Evolutionary conservation across 345 rosid genomes (phyloP).

Genomic region (Populus euphratica): DNA sequence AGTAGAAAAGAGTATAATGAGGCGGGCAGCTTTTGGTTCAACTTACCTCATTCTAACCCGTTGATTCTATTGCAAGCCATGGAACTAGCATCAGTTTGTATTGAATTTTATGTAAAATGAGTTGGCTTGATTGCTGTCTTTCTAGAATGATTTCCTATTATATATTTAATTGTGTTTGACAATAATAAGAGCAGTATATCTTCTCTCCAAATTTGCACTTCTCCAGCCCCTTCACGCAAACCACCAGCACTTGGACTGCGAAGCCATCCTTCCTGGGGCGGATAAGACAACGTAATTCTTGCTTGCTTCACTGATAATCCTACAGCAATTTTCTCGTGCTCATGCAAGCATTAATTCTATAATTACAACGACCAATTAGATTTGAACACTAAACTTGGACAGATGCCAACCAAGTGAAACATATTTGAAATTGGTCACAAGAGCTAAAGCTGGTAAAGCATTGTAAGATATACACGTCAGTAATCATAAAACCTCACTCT

Average conservation of each 20-base stretch:
- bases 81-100: conserved; percentile 8
- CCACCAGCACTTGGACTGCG: neutral
- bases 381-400: neutral
- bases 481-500: neutral
- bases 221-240: neutral
- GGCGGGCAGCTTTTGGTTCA: conserved; percentile 8
- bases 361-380: neutral
- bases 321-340: neutral
- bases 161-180: conserved; percentile 3
- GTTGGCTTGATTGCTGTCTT: neutral
- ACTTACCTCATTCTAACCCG: conserved; percentile 22
- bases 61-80: conserved; percentile 9
- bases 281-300: neutral
- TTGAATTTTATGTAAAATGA: conserved; percentile 10
- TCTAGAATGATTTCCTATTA: conserved; percentile 4
- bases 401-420: neutral
- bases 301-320: neutral
- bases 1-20: conserved; percentile 10
- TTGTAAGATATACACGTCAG: neutral
- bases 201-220: neutral
- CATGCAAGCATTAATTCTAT: neutral
- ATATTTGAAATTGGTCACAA: neutral
- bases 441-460: no score
- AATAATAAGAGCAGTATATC: conserved; percentile 15
- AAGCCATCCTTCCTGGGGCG: neutral